Base-by-base conservation (phyloP, 768 basidiomycete genomes). In the Mycena latifolia region DNA sequence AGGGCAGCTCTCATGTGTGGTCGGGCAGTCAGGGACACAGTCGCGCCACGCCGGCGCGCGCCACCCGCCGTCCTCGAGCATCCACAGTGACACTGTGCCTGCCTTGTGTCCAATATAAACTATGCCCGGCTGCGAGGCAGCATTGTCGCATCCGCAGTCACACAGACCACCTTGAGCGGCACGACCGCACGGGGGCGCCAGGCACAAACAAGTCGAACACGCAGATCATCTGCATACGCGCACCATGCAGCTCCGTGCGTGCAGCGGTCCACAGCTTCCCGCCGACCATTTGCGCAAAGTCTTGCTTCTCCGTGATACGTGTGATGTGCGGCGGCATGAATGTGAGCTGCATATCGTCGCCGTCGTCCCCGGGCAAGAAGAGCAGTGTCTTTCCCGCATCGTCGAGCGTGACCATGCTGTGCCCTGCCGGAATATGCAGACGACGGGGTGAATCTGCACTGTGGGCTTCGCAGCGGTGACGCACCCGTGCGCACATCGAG, bases 21-120 rank as follows among this genome's bases (percentile, higher is more conserved):
- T n/a, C n/a, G n/a, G n/a, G n/a, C n/a, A n/a, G n/a, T n/a, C n/a
- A 96, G 1, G 96, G 92, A 76, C 79, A 85, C 2, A n/a, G 85
- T 77, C 51, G 82, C 84, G 7, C 88, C 89, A n/a, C n/a, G n/a
- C n/a, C 93, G 96, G 10, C 74, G 75, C 0, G 92, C n/a, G 91
- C 47, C 83, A 80, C 43, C 86, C 88, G 64, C 88, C 61, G 25
- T 63, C 89, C 2, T 84, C 82, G 12, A 87, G 66, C 25, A 78
- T 71, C 96, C 98, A 99, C n/a, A 96, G 81, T 2, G 90, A 91
- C 67, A 99, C 83, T 72, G 85, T 89, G 0, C 97, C 97, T 45
- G 92, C 95, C 76, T 99, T 96, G 71, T 99, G 97, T 0, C 93
- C 95, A 33, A 99, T 80, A 71, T 91, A 98, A 39, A 94, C 91